Evolutionary conservation across 192 early-diverging fungal genomes (phyloP), one percentile per base, ranked within the genome.

Genomic region (Lobosporangium transversale): DNA sequence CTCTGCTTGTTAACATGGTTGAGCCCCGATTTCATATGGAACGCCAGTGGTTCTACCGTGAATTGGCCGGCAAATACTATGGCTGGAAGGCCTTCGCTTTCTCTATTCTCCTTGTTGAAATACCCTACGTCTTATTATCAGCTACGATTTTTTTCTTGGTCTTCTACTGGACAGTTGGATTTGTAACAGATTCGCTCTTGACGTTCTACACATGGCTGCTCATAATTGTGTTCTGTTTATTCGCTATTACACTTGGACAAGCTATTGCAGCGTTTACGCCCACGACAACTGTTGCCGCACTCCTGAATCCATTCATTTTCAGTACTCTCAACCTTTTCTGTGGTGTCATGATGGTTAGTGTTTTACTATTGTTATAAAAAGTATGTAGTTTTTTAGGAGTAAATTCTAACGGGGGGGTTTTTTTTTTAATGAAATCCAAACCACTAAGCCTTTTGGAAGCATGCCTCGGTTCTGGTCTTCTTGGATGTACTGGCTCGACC

Each of bases 91-190:
- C 91, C 4, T 93, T 90, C 74, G 83, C 84, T 35, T 53, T 84
- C 7, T 82, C 89, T 8, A 87, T 90, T 53, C 70, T 90, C 30
- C 45, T 90, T 4, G 85, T 89, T 30, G 91, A 94, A 60, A 75
- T 90, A 26, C 93, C 93, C 0, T 94, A 90, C 47, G 83, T 88
- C 0, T 48, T 91, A 12, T 51, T 91, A 42, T 73, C 85, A 23
- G 76, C 84, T 48, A 89, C 91, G 0, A 49, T 83, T 45, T 92
- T 88, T 68, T 92, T 92, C 78, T 62, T 88, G n/a, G 76, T 85
- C 40, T 92, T 90, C 53, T 94, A 94, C 80, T 94, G 89, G 88
- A 84, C 88, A 23, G 83, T 86, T n/a, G 91, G 90, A 2, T 82
- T 94, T 32, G 82, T 82, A 40, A 52, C 30, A 9, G 61, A 66